Conservation (phyloP, 352 stramenopile species). For the Pythium diclinum region DNA sequence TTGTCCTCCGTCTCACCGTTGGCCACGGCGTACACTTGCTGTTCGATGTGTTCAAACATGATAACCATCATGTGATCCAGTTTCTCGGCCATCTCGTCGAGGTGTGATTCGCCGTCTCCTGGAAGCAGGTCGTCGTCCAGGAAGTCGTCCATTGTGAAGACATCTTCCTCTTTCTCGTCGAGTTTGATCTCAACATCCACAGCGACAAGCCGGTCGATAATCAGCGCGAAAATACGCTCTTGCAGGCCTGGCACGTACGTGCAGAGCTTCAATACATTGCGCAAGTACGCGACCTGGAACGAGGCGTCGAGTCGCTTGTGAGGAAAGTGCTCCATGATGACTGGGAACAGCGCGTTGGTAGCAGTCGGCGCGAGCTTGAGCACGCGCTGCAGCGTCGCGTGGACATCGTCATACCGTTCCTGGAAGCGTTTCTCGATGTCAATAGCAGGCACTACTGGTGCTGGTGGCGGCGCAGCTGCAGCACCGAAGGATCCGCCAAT, state of each 20-base stretch:
- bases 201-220: conserved; percentile 80
- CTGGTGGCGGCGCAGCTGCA: background rate
- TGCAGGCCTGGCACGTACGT: conserved; percentile 65
- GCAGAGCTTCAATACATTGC: conserved; percentile 67
- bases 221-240: conserved; percentile 80
- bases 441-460: conserved; percentile 20
- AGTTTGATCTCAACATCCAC: conserved; percentile 90
- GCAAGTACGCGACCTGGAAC: conserved; percentile 68
- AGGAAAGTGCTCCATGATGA: conserved; percentile 75
- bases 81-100: conserved; percentile 87
- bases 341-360: conserved; percentile 70
- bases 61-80: conserved; percentile 87
- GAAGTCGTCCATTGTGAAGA: conserved; percentile 83
- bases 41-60: conserved; percentile 84
- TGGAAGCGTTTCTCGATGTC: conserved; percentile 56
- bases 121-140: conserved; percentile 74
- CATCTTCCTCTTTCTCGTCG: conserved; percentile 82
- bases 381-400: conserved; percentile 60
- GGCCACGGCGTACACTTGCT: conserved; percentile 8
- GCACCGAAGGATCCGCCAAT: conserved; percentile 47
- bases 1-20: conserved; percentile 6
- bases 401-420: conserved; percentile 53
- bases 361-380: conserved; percentile 73
- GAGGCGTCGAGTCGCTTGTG: conserved; percentile 75
- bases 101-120: conserved; percentile 35